Conservation (phyloP, 495 filamentous ascomycete species). For the Niebla homalea region DNA sequence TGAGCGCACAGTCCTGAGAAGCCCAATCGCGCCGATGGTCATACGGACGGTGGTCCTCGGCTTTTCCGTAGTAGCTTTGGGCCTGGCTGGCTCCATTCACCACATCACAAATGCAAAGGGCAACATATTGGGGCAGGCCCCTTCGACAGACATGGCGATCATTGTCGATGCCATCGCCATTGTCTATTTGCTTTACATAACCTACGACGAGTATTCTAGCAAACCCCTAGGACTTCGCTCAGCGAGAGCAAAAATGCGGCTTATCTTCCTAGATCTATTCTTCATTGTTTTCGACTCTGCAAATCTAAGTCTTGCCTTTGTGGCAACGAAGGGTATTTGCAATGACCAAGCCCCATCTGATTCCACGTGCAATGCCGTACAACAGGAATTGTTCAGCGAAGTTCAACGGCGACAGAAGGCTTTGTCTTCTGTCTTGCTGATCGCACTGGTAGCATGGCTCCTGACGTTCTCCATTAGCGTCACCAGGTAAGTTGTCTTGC, state of each 20-base stretch:
- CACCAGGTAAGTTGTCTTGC: slow-evolving; percentile 44
- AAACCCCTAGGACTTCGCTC: slow-evolving; percentile 81
- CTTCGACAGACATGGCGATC: slow-evolving; percentile 80
- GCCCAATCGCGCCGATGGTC: slow-evolving; percentile 72
- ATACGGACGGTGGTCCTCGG: slow-evolving; percentile 72
- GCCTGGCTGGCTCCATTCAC: slow-evolving; percentile 62
- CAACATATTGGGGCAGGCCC: slow-evolving; percentile 18
- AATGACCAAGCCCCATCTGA: slow-evolving; percentile 36
- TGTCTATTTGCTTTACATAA: slow-evolving; percentile 83
- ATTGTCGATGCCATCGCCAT: slow-evolving; percentile 80
- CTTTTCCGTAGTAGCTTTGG: slow-evolving; percentile 73
- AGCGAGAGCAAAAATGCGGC: slow-evolving; percentile 67
- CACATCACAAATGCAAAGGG: slow-evolving; percentile 35
- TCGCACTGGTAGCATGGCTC: slow-evolving; percentile 80
- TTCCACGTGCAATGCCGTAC: slow-evolving; percentile 23
- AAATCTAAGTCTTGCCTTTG: slow-evolving; percentile 81
- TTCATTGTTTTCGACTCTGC: slow-evolving; percentile 95
- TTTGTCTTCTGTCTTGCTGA: slow-evolving; percentile 64
- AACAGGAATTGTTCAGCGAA: slow-evolving; percentile 13
- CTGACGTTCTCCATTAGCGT: slow-evolving; percentile 81
- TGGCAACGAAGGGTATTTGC: slow-evolving; percentile 61
- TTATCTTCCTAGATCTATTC: slow-evolving; percentile 81
- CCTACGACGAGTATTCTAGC: slow-evolving; percentile 88
- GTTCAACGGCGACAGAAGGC: slow-evolving; percentile 64
- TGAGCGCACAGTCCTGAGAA: slow-evolving; percentile 49